phyloP scores from a whole-genome alignment of 1,284 basidiomycete genomes.

The Xerocomus cyaneibrunnescens region DNA sequence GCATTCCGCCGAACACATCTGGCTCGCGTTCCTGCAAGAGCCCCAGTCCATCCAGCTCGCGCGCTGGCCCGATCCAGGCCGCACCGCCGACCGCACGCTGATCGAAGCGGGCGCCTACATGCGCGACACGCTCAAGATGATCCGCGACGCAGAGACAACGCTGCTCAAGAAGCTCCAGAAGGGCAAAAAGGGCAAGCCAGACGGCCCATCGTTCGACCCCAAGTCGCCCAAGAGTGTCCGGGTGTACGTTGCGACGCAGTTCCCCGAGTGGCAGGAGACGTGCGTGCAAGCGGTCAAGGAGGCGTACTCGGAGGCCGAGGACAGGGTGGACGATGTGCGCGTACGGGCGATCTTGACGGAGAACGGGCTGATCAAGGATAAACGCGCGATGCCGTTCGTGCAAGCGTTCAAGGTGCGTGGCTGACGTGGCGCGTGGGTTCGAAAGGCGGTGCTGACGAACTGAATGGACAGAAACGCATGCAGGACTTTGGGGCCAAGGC shows the following conservation, averaged over 20 bases:
- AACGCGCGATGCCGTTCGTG: constrained; percentile 94
- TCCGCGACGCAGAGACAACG: constrained; percentile 85
- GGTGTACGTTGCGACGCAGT: constrained; percentile 87
- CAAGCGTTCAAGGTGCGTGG: constrained; percentile 80
- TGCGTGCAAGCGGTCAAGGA: constrained; percentile 79
- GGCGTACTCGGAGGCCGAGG: constrained; percentile 59
- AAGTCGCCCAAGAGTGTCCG: constrained; percentile 83
- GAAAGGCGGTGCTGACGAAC: neutral
- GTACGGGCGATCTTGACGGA: constrained; percentile 70
- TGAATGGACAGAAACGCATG: constrained; percentile 78
- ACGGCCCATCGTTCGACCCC: constrained; percentile 65
- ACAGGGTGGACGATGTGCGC: constrained; percentile 82
- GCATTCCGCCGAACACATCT: constrained; percentile 94
- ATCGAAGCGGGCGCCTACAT: constrained; percentile 83
- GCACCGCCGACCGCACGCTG: constrained; percentile 56
- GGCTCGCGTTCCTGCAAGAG: constrained; percentile 74
- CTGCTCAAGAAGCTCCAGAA: constrained; percentile 77
- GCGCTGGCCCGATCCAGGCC: constrained; percentile 69
- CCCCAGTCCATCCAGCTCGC: constrained; percentile 81
- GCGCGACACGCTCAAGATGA: constrained; percentile 81
- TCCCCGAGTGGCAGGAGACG: constrained; percentile 92
- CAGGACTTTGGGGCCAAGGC: constrained; percentile 73
- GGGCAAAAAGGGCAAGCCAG: constrained; percentile 50
- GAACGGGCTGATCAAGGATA: constrained; percentile 92
- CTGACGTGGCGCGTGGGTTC: constrained; percentile 37